A percentile compares a stretch with the other conserved stretches of the same genome.
Evolutionary conservation across 208 protist genomes (phyloP).

Genomic region (Leishmania amazonensis): DNA sequence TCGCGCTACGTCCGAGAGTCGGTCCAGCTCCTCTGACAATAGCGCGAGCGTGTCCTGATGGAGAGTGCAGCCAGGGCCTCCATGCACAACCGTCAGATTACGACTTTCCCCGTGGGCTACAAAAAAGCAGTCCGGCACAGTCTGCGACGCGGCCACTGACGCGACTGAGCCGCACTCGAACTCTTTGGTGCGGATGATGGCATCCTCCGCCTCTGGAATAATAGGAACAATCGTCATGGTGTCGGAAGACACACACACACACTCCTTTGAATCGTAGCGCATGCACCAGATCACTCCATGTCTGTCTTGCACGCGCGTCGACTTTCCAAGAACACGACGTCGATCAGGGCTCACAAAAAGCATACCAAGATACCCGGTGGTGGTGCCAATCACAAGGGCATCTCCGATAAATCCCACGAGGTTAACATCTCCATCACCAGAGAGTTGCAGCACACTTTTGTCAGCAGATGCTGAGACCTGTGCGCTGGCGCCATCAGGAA

Average conservation of each 20-base stretch:
- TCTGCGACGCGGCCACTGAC: conserved; percentile 7
- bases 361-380: conserved; percentile 22
- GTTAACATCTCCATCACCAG: conserved; percentile 7
- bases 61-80: neutral
- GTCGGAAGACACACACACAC: conserved; percentile 11
- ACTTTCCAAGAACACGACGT: conserved; percentile 2
- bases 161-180: neutral
- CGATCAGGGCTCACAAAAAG: conserved; percentile 23
- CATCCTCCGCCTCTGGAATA: neutral
- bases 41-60: neutral
- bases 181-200: neutral
- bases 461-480: neutral
- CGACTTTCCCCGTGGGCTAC: conserved; percentile 7
- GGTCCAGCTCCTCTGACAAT: neutral
- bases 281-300: conserved; percentile 14
- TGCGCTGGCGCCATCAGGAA: conserved; percentile 1
- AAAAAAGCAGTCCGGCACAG: conserved; percentile 8
- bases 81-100: conserved; percentile 17
- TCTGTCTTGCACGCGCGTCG: conserved; percentile 4
- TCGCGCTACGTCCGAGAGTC: too few species aligned
- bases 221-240: neutral
- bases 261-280: neutral
- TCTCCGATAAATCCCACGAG: conserved; percentile 31
- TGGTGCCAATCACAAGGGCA: conserved; percentile 27
- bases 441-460: conserved; percentile 10